A percentile compares a stretch with the other conserved stretches of the same genome.
These are phyloP conservation scores for Paraleonurus japonicus DNA, from an alignment of 257 asterid species.

Conservation along the genomic window DNA sequence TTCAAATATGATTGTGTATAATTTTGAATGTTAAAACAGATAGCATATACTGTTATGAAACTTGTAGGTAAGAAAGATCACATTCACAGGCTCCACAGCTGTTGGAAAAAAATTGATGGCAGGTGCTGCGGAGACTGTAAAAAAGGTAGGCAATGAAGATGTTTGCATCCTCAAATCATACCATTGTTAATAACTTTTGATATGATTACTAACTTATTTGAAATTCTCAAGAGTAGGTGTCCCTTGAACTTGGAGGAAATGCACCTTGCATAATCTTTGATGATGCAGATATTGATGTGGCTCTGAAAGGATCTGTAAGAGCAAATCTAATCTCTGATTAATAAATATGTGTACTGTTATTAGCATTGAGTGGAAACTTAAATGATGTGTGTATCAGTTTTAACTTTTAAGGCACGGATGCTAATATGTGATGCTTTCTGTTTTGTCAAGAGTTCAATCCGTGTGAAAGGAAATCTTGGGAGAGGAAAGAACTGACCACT, in stretches of 20 bases:
- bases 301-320: slow-evolving; percentile 88
- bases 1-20: slow-evolving; percentile 10
- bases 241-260: slow-evolving; percentile 99
- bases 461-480: not conserved
- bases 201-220: slow-evolving; percentile 13
- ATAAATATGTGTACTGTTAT: not conserved
- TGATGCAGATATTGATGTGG: slow-evolving; percentile 96
- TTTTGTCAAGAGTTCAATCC: not conserved
- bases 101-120: slow-evolving; percentile 96
- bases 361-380: slow-evolving; percentile 1
- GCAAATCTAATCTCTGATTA: slow-evolving; percentile 23
- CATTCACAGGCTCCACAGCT: slow-evolving; percentile 98
- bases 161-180: slow-evolving; percentile 24
- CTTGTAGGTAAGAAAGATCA: slow-evolving; percentile 79
- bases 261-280: slow-evolving; percentile 97
- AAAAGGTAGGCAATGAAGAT: slow-evolving; percentile 54
- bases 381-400: slow-evolving; percentile 9
- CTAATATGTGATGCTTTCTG: not conserved
- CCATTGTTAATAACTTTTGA: slow-evolving; percentile 15
- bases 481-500: not conserved
- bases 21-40: not conserved
- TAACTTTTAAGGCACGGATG: slow-evolving; percentile 8
- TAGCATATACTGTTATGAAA: slow-evolving; percentile 17
- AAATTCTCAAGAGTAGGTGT: slow-evolving; percentile 49
- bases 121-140: slow-evolving; percentile 89